phyloP scores from a whole-genome alignment of 768 basidiomycete species.

The Strobilomyces echinocephalus region DNA sequence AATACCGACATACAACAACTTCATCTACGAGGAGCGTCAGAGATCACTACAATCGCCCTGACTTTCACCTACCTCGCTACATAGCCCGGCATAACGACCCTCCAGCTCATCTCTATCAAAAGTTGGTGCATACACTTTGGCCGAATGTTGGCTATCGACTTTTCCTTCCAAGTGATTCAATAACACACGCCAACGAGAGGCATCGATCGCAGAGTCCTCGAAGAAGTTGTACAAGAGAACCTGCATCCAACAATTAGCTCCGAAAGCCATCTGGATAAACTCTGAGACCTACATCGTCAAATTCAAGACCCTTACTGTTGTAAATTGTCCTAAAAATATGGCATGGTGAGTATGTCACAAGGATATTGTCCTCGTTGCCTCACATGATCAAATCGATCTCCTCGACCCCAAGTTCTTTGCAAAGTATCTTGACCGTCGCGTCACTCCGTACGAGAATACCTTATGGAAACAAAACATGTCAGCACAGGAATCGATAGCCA shows the following conservation, averaged over 20 bases:
- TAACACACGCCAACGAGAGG: conserved; percentile 57
- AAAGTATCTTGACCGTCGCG: conserved; percentile 42
- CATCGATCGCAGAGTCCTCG: conserved; percentile 50
- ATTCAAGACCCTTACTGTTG: conserved; percentile 31
- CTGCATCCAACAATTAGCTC: conserved; percentile 30
- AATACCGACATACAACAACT: conserved; percentile 65
- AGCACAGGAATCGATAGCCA: background rate
- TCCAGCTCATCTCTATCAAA: conserved; percentile 38
- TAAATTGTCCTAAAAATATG: conserved; percentile 25
- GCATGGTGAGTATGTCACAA: background rate
- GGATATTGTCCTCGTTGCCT: conserved; percentile 7
- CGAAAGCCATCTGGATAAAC: background rate
- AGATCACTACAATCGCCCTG: background rate
- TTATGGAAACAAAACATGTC: conserved; percentile 19
- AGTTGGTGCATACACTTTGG: conserved; percentile 33
- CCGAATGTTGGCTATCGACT: conserved; percentile 8
- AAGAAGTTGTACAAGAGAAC: conserved; percentile 76
- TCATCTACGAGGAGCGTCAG: conserved; percentile 40
- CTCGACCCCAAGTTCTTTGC: conserved; percentile 54
- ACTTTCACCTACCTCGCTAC: conserved; percentile 46
- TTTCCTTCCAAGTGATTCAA: conserved; percentile 38
- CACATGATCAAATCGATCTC: conserved; percentile 58
- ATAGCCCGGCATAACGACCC: conserved; percentile 48
- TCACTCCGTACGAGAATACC: conserved; percentile 70
- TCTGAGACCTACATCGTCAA: conserved; percentile 13